Conservation (phyloP, 148 eudicot species). For the Chenopodium album region DNA sequence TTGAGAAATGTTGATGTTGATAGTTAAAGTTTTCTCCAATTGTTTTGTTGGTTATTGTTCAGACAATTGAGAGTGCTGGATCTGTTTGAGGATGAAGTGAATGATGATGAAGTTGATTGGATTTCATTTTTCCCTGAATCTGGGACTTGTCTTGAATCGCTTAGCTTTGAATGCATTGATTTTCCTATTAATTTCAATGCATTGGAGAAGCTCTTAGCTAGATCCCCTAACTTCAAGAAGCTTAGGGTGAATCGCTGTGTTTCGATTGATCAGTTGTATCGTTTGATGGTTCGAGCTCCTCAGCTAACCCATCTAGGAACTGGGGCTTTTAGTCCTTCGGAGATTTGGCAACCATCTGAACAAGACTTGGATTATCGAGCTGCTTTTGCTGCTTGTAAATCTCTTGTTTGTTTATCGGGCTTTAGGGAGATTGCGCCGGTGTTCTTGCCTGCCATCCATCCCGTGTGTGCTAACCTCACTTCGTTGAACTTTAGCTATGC, state of each 20-base stretch:
- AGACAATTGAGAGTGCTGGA: conserved; percentile 78
- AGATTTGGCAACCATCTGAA: conserved; percentile 38
- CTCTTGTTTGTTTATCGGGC: conserved; percentile 71
- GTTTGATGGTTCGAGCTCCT: conserved; percentile 66
- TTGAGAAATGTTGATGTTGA: background rate
- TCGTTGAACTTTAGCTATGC: conserved; percentile 83
- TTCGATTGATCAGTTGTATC: conserved; percentile 53
- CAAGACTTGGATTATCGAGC: conserved; percentile 60
- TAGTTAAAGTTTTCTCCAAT: background rate
- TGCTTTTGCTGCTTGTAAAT: conserved; percentile 66
- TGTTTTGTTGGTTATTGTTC: conserved; percentile 14
- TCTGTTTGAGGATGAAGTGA: conserved; percentile 70
- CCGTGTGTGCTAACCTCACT: conserved; percentile 73
- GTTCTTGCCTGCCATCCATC: conserved; percentile 59
- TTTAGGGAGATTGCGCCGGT: conserved; percentile 62
- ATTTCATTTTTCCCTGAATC: conserved; percentile 65
- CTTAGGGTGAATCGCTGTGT: conserved; percentile 60
- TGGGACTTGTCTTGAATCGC: conserved; percentile 62
- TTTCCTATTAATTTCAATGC: conserved; percentile 54
- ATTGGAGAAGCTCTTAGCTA: conserved; percentile 56
- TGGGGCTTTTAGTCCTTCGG: conserved; percentile 60
- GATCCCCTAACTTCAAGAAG: conserved; percentile 66
- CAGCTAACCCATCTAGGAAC: conserved; percentile 81
- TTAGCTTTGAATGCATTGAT: conserved; percentile 71
- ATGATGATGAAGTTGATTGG: conserved; percentile 78